A percentile compares a stretch with the other conserved stretches of the same genome.
Conservation (phyloP, 1,284 basidiomycete species). For the Sparassis latifolia region DNA sequence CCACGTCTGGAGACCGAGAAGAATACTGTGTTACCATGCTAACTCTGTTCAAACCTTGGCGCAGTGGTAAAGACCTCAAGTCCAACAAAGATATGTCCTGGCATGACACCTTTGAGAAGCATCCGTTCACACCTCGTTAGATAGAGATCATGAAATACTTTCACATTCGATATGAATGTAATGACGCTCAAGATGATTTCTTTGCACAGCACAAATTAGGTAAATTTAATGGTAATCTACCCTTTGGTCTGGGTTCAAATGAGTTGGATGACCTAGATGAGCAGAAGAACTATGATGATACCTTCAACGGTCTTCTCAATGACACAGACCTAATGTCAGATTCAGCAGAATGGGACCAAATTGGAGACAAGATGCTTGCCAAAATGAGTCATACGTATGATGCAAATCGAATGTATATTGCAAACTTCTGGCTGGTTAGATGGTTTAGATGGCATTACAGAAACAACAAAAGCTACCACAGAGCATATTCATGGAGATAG, state of each 20-base stretch:
- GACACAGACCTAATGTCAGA: not conserved
- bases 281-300: not conserved
- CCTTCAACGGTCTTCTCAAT: not conserved
- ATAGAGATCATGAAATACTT: constrained; percentile 1
- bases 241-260: not conserved
- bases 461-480: no score
- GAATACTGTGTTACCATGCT: not conserved
- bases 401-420: not conserved
- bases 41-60: constrained; percentile 3
- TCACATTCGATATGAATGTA: constrained; percentile 3
- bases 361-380: not conserved
- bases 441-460: no score
- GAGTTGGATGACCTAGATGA: not conserved
- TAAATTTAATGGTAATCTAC: not conserved
- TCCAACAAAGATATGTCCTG: not conserved
- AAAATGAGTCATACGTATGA: not conserved
- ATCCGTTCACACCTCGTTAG: not conserved
- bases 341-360: not conserved
- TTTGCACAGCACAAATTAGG: constrained; percentile 1
- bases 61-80: constrained; percentile 1
- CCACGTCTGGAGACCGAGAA: not conserved
- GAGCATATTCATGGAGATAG: no score
- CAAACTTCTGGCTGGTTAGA: not conserved
- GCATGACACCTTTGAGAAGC: not conserved
- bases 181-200: constrained; percentile 6